These are phyloP conservation scores for Albifimbria verrucaria DNA, from an alignment of 2,329 filamentous ascomycete genomes.

Conservation along the genomic window DNA sequence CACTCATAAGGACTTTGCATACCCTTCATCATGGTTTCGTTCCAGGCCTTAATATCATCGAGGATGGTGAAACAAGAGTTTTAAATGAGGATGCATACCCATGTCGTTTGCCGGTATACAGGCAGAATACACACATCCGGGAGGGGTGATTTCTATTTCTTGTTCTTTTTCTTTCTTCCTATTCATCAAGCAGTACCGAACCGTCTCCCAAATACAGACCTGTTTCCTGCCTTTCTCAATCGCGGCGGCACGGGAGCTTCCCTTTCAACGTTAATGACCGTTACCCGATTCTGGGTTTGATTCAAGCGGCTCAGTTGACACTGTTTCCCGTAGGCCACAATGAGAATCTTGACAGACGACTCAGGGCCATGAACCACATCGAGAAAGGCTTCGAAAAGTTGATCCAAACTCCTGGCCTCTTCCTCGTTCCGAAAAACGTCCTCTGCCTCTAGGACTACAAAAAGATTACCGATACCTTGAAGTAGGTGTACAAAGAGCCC, in stretches of 20 bases:
- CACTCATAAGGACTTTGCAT: no score
- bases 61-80: no score
- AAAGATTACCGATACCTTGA: background rate
- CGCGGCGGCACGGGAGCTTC: background rate
- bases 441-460: conserved; percentile 5
- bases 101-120: no score
- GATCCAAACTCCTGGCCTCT: background rate
- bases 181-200: background rate
- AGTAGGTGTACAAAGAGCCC: conserved; percentile 1
- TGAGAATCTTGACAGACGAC: background rate
- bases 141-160: no score
- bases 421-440: background rate
- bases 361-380: background rate
- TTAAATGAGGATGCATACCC: no score
- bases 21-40: no score
- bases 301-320: background rate
- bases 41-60: no score
- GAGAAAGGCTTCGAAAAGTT: background rate
- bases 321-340: background rate
- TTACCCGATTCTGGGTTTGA: background rate
- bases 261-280: background rate
- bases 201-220: background rate
- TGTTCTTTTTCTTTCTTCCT: no score
- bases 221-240: background rate
- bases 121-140: no score